phyloP scores from a whole-genome alignment of 768 basidiomycete species.

The Tricholoma sp. region DNA sequence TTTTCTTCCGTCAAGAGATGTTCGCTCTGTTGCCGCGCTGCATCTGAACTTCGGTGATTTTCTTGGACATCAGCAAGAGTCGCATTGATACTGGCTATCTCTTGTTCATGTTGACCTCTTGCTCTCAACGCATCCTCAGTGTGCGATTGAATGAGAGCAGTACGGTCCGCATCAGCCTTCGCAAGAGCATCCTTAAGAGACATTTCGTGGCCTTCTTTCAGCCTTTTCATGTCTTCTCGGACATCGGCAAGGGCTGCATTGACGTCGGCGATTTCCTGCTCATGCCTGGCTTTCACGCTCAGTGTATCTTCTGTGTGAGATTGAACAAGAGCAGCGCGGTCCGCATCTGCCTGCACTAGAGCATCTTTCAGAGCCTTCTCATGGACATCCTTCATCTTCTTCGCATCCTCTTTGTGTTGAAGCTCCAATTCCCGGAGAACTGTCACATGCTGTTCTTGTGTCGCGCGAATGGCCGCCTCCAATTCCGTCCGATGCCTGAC shows the following conservation, averaged over 20 bases:
- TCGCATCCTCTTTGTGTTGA: constrained; percentile 52
- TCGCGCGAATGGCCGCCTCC: constrained; percentile 39
- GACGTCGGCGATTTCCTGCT: constrained; percentile 37
- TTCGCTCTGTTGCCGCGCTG: constrained; percentile 28
- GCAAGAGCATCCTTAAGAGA: constrained; percentile 27
- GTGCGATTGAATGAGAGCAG: constrained; percentile 29
- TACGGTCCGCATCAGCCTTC: constrained; percentile 22
- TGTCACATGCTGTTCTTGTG: constrained; percentile 52
- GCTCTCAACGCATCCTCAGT: constrained; percentile 29
- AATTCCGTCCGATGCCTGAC: constrained; percentile 38
- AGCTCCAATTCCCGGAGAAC: constrained; percentile 51
- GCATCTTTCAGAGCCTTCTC: constrained; percentile 31
- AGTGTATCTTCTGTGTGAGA: constrained; percentile 33
- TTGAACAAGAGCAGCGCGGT: constrained; percentile 23
- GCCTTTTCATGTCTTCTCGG: constrained; percentile 38
- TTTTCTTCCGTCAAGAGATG: constrained; percentile 42
- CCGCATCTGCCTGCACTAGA: constrained; percentile 19
- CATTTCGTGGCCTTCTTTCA: constrained; percentile 44
- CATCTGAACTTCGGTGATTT: constrained; percentile 31
- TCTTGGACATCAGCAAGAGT: constrained; percentile 34
- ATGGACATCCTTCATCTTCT: constrained; percentile 44
- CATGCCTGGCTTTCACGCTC: constrained; percentile 41
- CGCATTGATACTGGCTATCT: constrained; percentile 35
- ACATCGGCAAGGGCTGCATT: constrained; percentile 30
- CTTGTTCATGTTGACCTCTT: constrained; percentile 43